Percentiles rank a stretch among this genome's conserved stretches.
Evolutionary conservation across 176 grass and related monocot genomes (phyloP).

Genomic region (Tuctoria greenei): DNA sequence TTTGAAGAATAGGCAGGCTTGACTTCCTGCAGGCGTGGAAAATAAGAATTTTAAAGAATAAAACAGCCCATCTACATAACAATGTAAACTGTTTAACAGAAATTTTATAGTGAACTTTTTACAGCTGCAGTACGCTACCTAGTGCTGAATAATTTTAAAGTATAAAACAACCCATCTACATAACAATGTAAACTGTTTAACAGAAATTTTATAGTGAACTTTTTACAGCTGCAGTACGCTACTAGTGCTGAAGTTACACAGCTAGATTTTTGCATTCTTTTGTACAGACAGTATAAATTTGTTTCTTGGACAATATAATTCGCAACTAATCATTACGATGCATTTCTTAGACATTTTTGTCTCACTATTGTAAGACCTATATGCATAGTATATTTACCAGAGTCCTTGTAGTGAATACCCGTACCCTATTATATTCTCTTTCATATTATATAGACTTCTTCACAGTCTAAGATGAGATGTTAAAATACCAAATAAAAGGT

Average conservation of each 20-base stretch:
- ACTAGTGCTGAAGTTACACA: neutral
- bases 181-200: constrained; percentile 12
- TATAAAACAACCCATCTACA: no score
- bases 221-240: neutral
- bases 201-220: constrained; percentile 6
- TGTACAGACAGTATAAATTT: neutral
- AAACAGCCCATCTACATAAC: constrained; percentile 9
- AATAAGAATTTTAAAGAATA: constrained; percentile 29
- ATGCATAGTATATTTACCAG: no score
- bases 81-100: constrained; percentile 5
- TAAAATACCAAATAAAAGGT: no score
- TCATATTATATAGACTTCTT: no score
- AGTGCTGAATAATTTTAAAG: no score
- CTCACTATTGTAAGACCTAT: no score
- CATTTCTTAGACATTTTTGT: no score
- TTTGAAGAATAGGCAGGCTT: constrained; percentile 76
- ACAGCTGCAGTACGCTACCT: neutral
- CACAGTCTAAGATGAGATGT: no score
- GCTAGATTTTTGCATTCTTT: neutral
- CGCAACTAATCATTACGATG: no score
- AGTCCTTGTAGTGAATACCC: no score
- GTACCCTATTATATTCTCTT: no score
- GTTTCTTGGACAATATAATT: neutral
- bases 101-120: constrained; percentile 1
- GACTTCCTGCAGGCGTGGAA: constrained; percentile 38